Conservation (phyloP, 305 asterid genomes). For the Lippia alba region DNA sequence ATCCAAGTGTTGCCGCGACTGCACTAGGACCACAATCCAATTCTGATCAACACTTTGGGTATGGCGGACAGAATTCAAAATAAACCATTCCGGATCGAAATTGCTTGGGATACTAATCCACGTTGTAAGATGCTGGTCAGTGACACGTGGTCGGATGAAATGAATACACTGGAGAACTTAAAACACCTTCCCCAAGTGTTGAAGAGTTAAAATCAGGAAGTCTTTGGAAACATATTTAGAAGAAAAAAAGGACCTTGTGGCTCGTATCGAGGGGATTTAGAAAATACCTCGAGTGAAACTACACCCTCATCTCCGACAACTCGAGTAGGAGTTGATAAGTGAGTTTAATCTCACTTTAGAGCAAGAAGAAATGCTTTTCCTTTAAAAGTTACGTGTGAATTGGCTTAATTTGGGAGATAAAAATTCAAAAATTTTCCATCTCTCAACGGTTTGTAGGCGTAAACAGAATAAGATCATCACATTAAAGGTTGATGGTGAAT, state of each 20-base stretch:
- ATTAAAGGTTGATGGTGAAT: no score
- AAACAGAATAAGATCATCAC: no score
- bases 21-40: neutral
- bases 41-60: no score
- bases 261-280: neutral
- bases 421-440: no score
- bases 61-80: no score
- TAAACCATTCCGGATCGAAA: neutral
- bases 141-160: neutral
- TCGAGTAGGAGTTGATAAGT: neutral
- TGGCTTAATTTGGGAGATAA: neutral
- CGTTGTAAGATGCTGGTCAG: neutral
- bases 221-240: neutral
- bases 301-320: no score
- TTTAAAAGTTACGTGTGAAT: neutral
- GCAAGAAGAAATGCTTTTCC: neutral
- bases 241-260: neutral
- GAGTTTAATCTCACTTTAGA: no score
- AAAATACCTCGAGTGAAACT: no score
- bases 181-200: no score
- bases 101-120: neutral
- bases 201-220: no score
- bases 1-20: neutral
- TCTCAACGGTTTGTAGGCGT: no score
- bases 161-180: no score